Percentiles rank a stretch among this genome's conserved stretches.
These are phyloP conservation scores for Musa troglodytarum DNA, from an alignment of 176 grass and related monocot species.

Conservation along the genomic window DNA sequence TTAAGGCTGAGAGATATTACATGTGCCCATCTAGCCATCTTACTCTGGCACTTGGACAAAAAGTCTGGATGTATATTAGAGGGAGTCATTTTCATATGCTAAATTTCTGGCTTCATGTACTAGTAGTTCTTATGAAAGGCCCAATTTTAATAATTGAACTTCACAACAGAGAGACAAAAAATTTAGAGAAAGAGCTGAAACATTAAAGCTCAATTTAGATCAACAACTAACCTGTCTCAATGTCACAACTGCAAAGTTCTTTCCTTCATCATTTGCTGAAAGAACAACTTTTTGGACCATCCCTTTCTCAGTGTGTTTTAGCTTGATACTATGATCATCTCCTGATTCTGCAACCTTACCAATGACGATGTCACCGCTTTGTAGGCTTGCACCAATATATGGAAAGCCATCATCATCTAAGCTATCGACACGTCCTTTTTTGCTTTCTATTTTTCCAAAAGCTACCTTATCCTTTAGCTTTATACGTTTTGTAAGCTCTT, in stretches of 20 bases:
- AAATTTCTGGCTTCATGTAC: neutral
- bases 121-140: neutral
- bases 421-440: slow-evolving; percentile 82
- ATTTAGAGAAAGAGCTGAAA: neutral
- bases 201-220: neutral
- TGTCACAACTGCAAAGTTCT: slow-evolving; percentile 81
- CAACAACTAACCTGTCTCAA: slow-evolving; percentile 64
- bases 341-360: slow-evolving; percentile 79
- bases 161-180: neutral
- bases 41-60: neutral
- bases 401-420: slow-evolving; percentile 94
- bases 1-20: no score
- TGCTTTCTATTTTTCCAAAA: slow-evolving; percentile 89
- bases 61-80: neutral
- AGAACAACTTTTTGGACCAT: slow-evolving; percentile 90
- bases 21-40: no score
- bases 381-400: slow-evolving; percentile 78
- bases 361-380: slow-evolving; percentile 84
- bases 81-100: neutral
- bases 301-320: slow-evolving; percentile 96
- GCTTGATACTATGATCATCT: slow-evolving; percentile 79
- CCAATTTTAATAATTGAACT: neutral
- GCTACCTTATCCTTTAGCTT: slow-evolving; percentile 66
- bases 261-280: slow-evolving; percentile 92
- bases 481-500: slow-evolving; percentile 38